Conservation (phyloP, 2,329 filamentous ascomycete genomes). For the Colletotrichum euphorbiae region DNA sequence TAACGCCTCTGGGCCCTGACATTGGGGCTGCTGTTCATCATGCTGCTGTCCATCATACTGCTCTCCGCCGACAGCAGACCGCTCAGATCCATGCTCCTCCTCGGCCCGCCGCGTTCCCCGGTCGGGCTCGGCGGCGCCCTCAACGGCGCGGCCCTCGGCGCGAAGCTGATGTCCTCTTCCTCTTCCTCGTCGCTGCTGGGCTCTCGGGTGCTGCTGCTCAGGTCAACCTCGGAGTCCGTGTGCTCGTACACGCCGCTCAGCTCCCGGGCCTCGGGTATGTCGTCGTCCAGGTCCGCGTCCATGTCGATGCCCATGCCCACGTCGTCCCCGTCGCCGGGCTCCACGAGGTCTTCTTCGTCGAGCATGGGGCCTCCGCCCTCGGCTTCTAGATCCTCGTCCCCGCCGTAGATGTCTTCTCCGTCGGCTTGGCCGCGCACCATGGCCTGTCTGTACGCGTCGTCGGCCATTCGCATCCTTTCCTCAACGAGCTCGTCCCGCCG, state of each 20-base stretch:
- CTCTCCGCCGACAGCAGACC: slow-evolving; percentile 67
- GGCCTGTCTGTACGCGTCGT: slow-evolving; percentile 72
- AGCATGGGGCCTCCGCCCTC: slow-evolving; percentile 69
- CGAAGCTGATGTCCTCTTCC: slow-evolving; percentile 53
- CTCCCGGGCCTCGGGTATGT: slow-evolving; percentile 72
- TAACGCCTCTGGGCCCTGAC: slow-evolving; percentile 51
- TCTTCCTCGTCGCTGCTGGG: slow-evolving; percentile 40
- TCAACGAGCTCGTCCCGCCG: slow-evolving; percentile 60
- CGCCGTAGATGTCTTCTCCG: slow-evolving; percentile 63
- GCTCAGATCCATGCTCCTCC: slow-evolving; percentile 68
- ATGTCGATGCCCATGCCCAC: slow-evolving; percentile 63
- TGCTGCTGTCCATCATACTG: slow-evolving; percentile 61
- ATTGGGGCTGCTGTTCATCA: slow-evolving; percentile 65
- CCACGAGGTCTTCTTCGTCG: slow-evolving; percentile 69
- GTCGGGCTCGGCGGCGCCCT: slow-evolving; percentile 54
- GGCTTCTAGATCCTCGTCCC: slow-evolving; percentile 65
- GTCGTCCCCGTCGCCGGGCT: slow-evolving; percentile 44
- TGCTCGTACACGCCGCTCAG: slow-evolving; percentile 75
- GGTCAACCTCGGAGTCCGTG: slow-evolving; percentile 78
- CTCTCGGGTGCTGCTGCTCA: slow-evolving; percentile 54
- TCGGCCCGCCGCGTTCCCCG: slow-evolving; percentile 42
- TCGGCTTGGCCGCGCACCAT: slow-evolving; percentile 63
- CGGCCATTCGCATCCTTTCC: slow-evolving; percentile 64
- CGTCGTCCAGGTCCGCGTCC: slow-evolving; percentile 77
- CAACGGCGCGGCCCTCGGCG: slow-evolving; percentile 49